These are phyloP conservation scores for Pistacia vera DNA, from an alignment of 345 rosid species.

Conservation along the genomic window DNA sequence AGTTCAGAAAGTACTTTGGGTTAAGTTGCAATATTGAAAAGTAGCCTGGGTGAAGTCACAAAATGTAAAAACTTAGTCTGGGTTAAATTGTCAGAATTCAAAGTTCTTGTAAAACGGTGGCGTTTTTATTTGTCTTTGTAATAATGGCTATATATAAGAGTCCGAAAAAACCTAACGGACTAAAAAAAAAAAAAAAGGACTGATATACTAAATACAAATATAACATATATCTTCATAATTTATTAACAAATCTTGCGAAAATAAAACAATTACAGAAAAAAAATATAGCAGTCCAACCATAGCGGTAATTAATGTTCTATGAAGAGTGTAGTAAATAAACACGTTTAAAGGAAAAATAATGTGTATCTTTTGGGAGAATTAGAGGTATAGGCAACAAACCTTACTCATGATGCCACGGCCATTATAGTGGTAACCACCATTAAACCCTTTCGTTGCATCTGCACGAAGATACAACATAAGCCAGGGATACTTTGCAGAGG, in stretches of 20 bases:
- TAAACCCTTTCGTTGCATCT: conserved; percentile 49
- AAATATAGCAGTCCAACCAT: not conserved
- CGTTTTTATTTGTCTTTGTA: too few species aligned
- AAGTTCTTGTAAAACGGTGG: too few species aligned
- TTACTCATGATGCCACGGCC: conserved; percentile 53
- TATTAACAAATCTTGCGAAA: not conserved
- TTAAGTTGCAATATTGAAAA: too few species aligned
- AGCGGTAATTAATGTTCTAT: not conserved
- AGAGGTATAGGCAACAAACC: conserved; percentile 24
- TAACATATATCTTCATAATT: not conserved
- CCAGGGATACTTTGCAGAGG: conserved; percentile 57
- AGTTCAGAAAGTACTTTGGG: too few species aligned
- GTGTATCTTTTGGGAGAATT: not conserved
- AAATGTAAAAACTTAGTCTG: too few species aligned
- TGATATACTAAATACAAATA: not conserved
- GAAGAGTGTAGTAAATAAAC: conserved; percentile 6
- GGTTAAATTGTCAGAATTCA: too few species aligned
- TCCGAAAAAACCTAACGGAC: too few species aligned
- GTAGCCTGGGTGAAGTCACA: too few species aligned
- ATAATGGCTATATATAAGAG: too few species aligned
- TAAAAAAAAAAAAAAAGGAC: not conserved
- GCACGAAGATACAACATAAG: conserved; percentile 60
- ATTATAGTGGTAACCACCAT: conserved; percentile 57
- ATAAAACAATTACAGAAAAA: not conserved
- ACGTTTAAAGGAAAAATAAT: not conserved